Conservation (phyloP, 2,329 filamentous ascomycete genomes). For the Phaeoacremonium minimum region DNA sequence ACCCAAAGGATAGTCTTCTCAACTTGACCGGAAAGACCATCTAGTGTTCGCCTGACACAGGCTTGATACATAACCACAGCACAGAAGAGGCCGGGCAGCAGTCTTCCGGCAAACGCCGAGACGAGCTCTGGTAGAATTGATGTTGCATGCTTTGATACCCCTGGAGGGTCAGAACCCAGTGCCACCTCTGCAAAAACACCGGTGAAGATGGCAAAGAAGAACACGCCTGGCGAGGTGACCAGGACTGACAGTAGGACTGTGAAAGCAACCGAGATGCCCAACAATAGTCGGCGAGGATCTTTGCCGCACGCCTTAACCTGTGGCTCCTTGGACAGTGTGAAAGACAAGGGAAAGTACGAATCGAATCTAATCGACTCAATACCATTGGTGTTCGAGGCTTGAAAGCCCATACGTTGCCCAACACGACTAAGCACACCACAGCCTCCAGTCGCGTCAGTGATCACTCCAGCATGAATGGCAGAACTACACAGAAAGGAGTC, state of each 20-base stretch:
- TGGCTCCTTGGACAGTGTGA: constrained; percentile 66
- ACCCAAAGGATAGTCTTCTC: constrained; percentile 91
- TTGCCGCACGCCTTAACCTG: constrained; percentile 64
- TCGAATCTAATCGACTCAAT: constrained; percentile 76
- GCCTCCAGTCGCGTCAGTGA: constrained; percentile 62
- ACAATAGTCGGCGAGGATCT: constrained; percentile 79
- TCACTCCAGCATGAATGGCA: constrained; percentile 70
- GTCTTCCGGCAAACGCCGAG: constrained; percentile 73
- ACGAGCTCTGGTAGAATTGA: constrained; percentile 71
- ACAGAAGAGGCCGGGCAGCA: constrained; percentile 82
- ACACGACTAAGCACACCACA: constrained; percentile 70
- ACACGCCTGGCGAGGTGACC: constrained; percentile 67
- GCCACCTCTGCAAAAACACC: constrained; percentile 87
- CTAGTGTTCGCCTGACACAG: constrained; percentile 66
- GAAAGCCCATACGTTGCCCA: constrained; percentile 62
- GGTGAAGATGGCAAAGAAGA: constrained; percentile 78
- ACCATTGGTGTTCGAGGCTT: constrained; percentile 62
- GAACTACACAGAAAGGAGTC: constrained; percentile 77
- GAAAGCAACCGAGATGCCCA: constrained; percentile 78
- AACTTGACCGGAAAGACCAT: constrained; percentile 72
- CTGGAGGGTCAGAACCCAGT: constrained; percentile 82
- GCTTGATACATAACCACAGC: constrained; percentile 86
- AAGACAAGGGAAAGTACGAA: constrained; percentile 86
- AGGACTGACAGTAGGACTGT: constrained; percentile 76
- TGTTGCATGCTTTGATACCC: constrained; percentile 54